Conservation (phyloP, 768 basidiomycete genomes). For the Zangia roseola region DNA sequence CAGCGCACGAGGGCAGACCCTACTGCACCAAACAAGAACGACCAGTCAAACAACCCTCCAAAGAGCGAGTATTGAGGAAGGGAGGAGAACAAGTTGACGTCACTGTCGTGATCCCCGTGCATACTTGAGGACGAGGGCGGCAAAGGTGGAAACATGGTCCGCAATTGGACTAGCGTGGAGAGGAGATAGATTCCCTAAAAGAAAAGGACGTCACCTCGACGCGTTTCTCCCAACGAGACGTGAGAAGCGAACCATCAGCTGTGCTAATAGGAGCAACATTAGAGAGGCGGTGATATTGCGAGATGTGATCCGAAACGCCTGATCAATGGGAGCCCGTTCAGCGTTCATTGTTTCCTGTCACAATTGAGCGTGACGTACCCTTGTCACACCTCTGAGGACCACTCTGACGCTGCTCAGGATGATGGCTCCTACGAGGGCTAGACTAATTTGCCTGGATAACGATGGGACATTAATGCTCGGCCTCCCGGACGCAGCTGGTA, state of each 20-base stretch:
- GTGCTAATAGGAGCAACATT: slow-evolving; percentile 74
- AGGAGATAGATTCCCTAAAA: slow-evolving; percentile 78
- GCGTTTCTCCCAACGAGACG: slow-evolving; percentile 6
- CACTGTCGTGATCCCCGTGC: slow-evolving; percentile 7
- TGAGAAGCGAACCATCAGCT: slow-evolving; percentile 65
- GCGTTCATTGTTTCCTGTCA: background rate
- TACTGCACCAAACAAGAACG: slow-evolving; percentile 62
- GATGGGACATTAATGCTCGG: slow-evolving; percentile 35
- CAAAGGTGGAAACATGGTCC: slow-evolving; percentile 74
- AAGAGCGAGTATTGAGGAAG: slow-evolving; percentile 75
- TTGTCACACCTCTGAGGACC: slow-evolving; percentile 66
- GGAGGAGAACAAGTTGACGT: slow-evolving; percentile 61
- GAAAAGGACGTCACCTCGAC: slow-evolving; percentile 1
- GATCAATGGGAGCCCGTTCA: background rate
- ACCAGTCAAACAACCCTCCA: slow-evolving; percentile 70
- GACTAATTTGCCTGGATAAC: slow-evolving; percentile 56
- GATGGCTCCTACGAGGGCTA: slow-evolving; percentile 72
- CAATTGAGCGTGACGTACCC: slow-evolving; percentile 39
- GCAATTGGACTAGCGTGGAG: slow-evolving; percentile 78
- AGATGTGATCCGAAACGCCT: slow-evolving; percentile 65
- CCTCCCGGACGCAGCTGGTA: slow-evolving; percentile 34
- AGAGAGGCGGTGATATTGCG: slow-evolving; percentile 70
- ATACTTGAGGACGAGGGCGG: slow-evolving; percentile 16
- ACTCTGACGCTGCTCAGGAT: slow-evolving; percentile 70
- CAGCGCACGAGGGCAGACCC: slow-evolving; percentile 51